Conservation (phyloP, 129 eudicot genomes). For the Flaveria brownii region DNA sequence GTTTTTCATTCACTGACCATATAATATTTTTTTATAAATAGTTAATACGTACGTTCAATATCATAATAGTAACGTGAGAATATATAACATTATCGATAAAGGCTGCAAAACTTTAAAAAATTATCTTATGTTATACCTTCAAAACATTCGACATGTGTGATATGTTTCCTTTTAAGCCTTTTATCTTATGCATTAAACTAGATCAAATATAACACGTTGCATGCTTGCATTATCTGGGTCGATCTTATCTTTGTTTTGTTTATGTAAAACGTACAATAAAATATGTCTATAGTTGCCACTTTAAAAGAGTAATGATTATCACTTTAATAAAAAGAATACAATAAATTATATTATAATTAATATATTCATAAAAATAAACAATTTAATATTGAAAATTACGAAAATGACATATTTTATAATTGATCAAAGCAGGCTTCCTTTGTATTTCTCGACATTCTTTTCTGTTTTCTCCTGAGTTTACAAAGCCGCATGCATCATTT, state of each 20-base stretch:
- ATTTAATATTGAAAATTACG: background rate
- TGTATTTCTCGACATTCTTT: slow-evolving; percentile 23
- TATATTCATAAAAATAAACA: background rate
- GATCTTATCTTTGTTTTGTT: no score
- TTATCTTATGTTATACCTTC: background rate
- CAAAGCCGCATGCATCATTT: background rate
- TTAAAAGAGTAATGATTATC: no score
- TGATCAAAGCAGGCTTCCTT: slow-evolving; percentile 19
- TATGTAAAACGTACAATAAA: no score
- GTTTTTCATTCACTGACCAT: no score
- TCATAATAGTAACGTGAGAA: background rate
- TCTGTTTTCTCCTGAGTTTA: slow-evolving; percentile 4
- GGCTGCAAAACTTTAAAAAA: background rate
- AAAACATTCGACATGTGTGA: background rate
- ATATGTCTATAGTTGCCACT: no score
- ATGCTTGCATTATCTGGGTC: no score
- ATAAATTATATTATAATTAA: background rate
- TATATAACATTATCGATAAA: background rate
- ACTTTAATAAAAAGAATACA: background rate
- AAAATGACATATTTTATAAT: background rate
- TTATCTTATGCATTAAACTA: no score
- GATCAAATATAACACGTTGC: background rate
- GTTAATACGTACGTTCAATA: no score
- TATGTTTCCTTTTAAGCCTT: no score
- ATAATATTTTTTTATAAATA: no score